Percentiles rank a stretch among this genome's conserved stretches.
Conservation (phyloP, 495 filamentous ascomycete species). For the Trypethelium eluteriae region DNA sequence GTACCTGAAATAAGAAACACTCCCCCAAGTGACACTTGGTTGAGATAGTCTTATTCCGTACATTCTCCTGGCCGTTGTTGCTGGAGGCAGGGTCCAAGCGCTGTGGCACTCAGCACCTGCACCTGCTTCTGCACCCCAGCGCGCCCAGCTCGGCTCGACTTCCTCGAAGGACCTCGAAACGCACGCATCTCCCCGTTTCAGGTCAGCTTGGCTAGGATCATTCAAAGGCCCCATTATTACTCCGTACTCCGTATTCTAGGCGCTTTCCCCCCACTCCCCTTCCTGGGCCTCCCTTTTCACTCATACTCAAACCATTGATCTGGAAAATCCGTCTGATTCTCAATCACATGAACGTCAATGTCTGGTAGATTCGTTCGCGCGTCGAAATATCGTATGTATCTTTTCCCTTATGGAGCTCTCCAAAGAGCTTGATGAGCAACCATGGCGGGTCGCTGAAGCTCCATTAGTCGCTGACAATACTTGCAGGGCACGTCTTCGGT, state of each 20-base stretch:
- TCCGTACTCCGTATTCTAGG: neutral
- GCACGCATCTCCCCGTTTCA: neutral
- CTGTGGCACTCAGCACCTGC: neutral
- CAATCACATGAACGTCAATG: conserved; percentile 47
- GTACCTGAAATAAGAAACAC: no score
- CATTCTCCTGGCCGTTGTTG: no score
- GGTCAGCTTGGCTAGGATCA: neutral
- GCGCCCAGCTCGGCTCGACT: neutral
- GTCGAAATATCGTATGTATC: conserved; percentile 90
- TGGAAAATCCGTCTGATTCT: neutral
- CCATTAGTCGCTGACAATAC: neutral
- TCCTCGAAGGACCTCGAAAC: neutral
- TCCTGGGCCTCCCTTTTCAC: neutral
- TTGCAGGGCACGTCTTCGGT: conserved; percentile 91
- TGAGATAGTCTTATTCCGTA: no score
- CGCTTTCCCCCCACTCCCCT: neutral
- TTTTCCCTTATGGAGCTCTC: conserved; percentile 29
- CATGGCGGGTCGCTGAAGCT: neutral
- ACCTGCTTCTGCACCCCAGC: neutral
- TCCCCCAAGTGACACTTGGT: no score
- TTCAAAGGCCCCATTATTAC: neutral
- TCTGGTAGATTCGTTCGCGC: conserved; percentile 94
- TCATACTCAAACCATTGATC: no score
- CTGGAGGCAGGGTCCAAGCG: neutral
- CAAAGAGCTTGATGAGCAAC: neutral